phyloP scores from a whole-genome alignment of 306 rosid species.

The Pachyrhizus erosus region DNA sequence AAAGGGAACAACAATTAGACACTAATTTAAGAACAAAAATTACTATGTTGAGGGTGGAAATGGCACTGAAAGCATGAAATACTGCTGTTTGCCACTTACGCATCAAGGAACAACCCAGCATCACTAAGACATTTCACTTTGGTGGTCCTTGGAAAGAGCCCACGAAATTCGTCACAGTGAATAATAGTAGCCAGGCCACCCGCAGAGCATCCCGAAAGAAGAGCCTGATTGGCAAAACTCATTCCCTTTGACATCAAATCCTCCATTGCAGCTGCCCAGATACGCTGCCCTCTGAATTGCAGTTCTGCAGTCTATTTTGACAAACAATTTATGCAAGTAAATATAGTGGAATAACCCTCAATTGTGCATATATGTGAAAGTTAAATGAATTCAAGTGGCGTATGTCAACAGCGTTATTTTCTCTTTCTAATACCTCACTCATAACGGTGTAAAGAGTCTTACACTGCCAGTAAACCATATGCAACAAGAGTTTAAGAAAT shows the following conservation, averaged over 20 bases:
- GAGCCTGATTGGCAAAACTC: conserved; percentile 85
- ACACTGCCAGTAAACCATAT: background rate
- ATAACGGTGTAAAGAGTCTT: background rate
- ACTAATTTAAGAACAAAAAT: conserved; percentile 4
- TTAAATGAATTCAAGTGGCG: background rate
- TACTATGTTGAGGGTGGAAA: background rate
- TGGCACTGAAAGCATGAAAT: conserved; percentile 25
- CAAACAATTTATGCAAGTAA: conserved; percentile 21
- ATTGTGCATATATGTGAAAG: background rate
- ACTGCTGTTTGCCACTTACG: conserved; percentile 54
- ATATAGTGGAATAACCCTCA: background rate
- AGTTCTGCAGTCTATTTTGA: conserved; percentile 62
- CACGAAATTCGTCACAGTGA: conserved; percentile 85
- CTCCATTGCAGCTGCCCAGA: conserved; percentile 92
- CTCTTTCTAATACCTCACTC: conserved; percentile 4
- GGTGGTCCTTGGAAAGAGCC: conserved; percentile 63
- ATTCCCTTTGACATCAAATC: conserved; percentile 90
- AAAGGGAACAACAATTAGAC: conserved; percentile 21
- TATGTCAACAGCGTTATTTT: conserved; percentile 9
- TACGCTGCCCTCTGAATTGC: conserved; percentile 91
- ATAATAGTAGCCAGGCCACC: conserved; percentile 93
- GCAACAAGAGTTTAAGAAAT: background rate
- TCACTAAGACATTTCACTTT: conserved; percentile 95
- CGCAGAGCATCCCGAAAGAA: conserved; percentile 98
- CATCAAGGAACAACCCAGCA: conserved; percentile 95